Base-by-base conservation (phyloP, 2,329 filamentous ascomycete genomes). In the Aspergillus glaucus region DNA sequence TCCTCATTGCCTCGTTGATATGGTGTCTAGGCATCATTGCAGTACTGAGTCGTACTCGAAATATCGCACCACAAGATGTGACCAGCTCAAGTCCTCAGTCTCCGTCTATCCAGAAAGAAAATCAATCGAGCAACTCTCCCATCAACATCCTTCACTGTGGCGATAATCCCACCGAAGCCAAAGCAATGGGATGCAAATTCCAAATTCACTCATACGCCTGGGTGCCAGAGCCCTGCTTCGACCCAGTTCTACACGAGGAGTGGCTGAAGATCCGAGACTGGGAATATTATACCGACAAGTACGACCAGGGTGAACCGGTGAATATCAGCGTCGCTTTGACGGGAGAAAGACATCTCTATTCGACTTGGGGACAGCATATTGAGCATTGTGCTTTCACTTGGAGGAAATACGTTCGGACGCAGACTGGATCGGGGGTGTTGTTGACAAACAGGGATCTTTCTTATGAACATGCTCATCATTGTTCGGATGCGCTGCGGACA, bases 201-300 rank as follows among this genome's bases (percentile, higher is more conserved):
- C 36, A 46, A 6, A 24, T 42, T 6, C 40, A 41, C 21, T 19
- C 36, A 9, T 46, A 41, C 37, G 40, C 12, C 36, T 46, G 45
- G 45, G 24, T 46, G 2, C 44, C 44, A 39, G 30, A 45, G 30
- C 44, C 30, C 30, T 45, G 44, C 44, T 45, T 37, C 28, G 44
- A 45, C 22, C 30, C 9, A 5, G 44, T 37, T 8, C 44, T 45
- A 37, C 39, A 30, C 7, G n/a, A 36, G 6, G 36, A 24, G 30
- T 22, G 36, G 24, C 17, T 36, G 30, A 37, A 45, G 17, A 17
- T 45, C 14, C 30, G 21, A 17, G 17, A 45, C 19, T 45, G 44
- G 44, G 39, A 45, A 19, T 45, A 21, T 15, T 39, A 39, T 37
- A n/a, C 39, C n/a, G 44, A 45, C 24, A 8, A 24, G 19, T 15